Evolutionary conservation across 2,329 filamentous ascomycete genomes (phyloP), one percentile per base, ranked within the genome.

Genomic region (Colletotrichum lindemuthianum): DNA sequence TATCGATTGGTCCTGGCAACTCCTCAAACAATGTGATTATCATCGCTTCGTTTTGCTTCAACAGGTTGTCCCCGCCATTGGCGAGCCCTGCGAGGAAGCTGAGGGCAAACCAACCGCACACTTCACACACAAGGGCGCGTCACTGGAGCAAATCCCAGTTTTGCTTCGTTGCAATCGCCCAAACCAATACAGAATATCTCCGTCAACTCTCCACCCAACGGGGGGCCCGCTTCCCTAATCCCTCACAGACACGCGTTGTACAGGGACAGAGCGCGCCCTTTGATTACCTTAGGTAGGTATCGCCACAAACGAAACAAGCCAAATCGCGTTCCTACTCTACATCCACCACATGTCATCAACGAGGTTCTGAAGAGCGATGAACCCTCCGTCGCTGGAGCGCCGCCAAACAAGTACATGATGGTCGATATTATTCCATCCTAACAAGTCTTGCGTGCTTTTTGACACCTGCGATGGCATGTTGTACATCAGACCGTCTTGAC

Each of bases 221-320:
- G 24, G 24, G 24, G 24, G 24, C 24, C 24, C 24, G 24, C 24
- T 24, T 24, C 24, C 24, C 24, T 24, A 24, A 24, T 24, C 24
- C 24, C 24, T 24, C 24, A 24, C 4, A 24, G 24, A 24, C 24
- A 24, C 24, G 24, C 24, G 4, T 24, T 24, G 4, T 24, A 4
- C 24, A 4, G 24, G 24, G 24, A 24, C 3, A 4, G 24, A 24
- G 24, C 1, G 24, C 3, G 24, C 24, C 24, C 24, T 24, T 24
- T 24, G 24, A 24, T 24, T 4, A 3, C 24, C 24, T 24, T 24
- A 24, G 24, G 24, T 24, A 24, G 24, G 24, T 24, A 24, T 24
- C 24, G 24, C 4, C 51, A 51, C 47, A 61, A 57, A 61, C 58
- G 47, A 65, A 65, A 52, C 51, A 65, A 52, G 36, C 36, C 45